Evolutionary conservation across 2,329 filamentous ascomycete species (phyloP).

Genomic region (Fusarium haematococcum): DNA sequence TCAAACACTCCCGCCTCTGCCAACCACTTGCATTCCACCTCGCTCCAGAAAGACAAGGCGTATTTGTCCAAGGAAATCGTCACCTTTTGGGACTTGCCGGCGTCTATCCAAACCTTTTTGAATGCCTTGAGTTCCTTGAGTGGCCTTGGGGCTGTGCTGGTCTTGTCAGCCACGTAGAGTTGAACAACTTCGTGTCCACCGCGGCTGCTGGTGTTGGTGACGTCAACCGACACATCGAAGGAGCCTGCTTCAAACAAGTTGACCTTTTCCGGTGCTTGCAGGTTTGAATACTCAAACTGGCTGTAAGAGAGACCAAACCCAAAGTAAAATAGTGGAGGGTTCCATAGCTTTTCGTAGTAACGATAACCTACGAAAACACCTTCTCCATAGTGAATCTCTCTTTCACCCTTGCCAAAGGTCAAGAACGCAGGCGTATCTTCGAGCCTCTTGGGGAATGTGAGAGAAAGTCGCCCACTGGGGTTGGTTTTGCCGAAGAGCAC

Average conservation of each 20-base stretch:
- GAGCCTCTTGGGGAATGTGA: slow-evolving; percentile 57
- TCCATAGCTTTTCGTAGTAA: slow-evolving; percentile 67
- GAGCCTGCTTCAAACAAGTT: neutral
- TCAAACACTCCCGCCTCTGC: neutral
- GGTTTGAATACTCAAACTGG: slow-evolving; percentile 51
- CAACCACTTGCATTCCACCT: neutral
- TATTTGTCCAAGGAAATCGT: neutral
- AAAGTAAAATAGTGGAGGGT: slow-evolving; percentile 71
- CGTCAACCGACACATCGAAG: slow-evolving; percentile 1
- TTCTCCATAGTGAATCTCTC: slow-evolving; percentile 63
- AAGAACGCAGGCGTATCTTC: slow-evolving; percentile 19
- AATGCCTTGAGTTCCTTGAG: slow-evolving; percentile 21
- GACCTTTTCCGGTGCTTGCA: neutral
- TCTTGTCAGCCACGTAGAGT: slow-evolving; percentile 11
- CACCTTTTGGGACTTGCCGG: neutral
- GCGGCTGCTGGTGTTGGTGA: slow-evolving; percentile 3
- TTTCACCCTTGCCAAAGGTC: slow-evolving; percentile 4
- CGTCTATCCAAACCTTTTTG: slow-evolving; percentile 3
- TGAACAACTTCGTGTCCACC: slow-evolving; percentile 15
- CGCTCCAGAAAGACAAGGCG: neutral
- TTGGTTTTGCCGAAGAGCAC: slow-evolving; percentile 72
- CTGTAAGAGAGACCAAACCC: slow-evolving; percentile 76
- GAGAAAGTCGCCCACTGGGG: slow-evolving; percentile 68
- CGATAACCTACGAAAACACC: slow-evolving; percentile 59
- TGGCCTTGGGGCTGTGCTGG: slow-evolving; percentile 1